Conservation (phyloP, 805 yeast genomes). For the Nadsonia fulvescens region DNA sequence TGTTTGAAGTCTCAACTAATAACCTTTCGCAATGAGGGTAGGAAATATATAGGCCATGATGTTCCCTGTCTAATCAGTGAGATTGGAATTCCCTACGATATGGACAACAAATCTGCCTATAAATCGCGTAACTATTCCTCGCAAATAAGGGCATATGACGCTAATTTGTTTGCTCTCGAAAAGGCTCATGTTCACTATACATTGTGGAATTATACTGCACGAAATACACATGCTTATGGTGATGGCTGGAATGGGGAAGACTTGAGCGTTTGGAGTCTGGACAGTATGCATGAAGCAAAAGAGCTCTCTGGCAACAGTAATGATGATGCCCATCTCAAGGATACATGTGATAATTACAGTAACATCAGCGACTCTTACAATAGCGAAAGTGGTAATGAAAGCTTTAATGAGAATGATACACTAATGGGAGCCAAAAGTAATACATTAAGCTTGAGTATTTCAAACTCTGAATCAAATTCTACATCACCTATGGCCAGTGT, state of each 20-base stretch:
- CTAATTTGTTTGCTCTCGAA: conserved; percentile 63
- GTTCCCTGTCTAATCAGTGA: conserved; percentile 75
- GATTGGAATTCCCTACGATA: conserved; percentile 95
- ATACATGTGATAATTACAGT: no score
- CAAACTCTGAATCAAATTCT: conserved; percentile 1
- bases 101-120: conserved; percentile 68
- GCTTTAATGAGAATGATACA: background rate
- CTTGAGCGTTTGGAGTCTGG: conserved; percentile 62
- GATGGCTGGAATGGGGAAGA: conserved; percentile 92
- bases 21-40: conserved; percentile 50
- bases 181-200: conserved; percentile 54
- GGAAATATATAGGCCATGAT: conserved; percentile 34
- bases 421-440: no score
- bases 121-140: conserved; percentile 44
- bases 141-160: conserved; percentile 75
- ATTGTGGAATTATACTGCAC: conserved; percentile 68
- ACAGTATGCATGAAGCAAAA: conserved; percentile 8
- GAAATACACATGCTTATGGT: conserved; percentile 69
- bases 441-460: no score
- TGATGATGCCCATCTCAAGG: conserved; percentile 1
- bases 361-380: background rate
- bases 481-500: conserved; percentile 2
- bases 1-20: conserved; percentile 50
- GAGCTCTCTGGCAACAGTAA: conserved; percentile 2
- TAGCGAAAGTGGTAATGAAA: background rate